Base-by-base conservation (phyloP, 495 filamentous ascomycete species). In the Talaromyces nanjingensis region DNA sequence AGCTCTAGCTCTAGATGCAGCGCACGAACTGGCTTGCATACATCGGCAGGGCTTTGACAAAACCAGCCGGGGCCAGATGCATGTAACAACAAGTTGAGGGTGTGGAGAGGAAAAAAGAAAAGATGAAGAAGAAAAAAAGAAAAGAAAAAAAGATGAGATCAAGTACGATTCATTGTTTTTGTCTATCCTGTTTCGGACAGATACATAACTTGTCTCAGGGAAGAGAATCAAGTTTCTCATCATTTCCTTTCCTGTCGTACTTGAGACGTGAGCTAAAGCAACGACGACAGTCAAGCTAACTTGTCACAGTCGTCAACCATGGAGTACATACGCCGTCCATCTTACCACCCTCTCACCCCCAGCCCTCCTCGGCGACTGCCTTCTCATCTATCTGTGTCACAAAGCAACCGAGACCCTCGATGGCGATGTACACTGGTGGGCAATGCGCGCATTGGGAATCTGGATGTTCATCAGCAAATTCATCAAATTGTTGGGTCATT, bases 311-410 rank as follows among this genome's bases (percentile, higher is more conserved):
- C 81, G 84, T 67, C 86, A 91, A 69, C 84, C 81, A 16, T 93
- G 89, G 88, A 89, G 86, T 64, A 83, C 87, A 5, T 93, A 92
- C 72, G 88, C 88, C 27, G 83, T 92, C 27, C 85, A 91, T 72
- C 68, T 91, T 68, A 87, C 87, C 22, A 91, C 89, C 8, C 84
- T 91, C 67, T 87, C 86, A 39, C 88, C 89, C 24, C 83, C 88
- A 18, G 87, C 89, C 20, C 77, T 91, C 52, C 65, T 88, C 42
- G 77, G 84, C 49, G 90, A 92, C 70, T 74, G 84, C 20, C 71
- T 88, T 39, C 75, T 91, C 53, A 73, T 91, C 60, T 82, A 76
- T 62, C 65, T 85, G 12, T 80, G 80, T 64, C 70, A 74, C 64
- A 73, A 78, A 62, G 80, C 83, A 20, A 80, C 78, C 18, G 69